Base-by-base conservation (phyloP, 1,284 basidiomycete species). In the Trichosporon sp. region DNA sequence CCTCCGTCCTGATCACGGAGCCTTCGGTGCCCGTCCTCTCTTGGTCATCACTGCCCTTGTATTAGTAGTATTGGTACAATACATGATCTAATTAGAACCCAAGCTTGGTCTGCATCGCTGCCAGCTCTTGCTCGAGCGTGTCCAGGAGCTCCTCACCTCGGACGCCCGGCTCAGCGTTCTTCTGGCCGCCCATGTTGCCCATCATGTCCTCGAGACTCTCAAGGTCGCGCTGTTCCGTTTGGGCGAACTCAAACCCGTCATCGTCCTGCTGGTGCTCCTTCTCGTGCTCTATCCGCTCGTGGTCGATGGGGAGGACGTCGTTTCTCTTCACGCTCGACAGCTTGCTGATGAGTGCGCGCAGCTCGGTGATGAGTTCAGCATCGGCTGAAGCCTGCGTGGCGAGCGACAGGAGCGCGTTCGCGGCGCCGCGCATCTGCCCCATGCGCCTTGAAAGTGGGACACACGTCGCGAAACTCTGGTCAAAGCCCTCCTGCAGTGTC, bases 291-390 rank as follows among this genome's bases (percentile, higher is more conserved):
- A 76, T 66, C 12, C 81, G 69, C 72, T 83, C 83, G 15, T 68
- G 9, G 69, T 84, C 83, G 21, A 71, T 42, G 3, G 81, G 76
- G 0, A 84, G 71, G 0, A 83, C 71, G 12, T 81, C 75, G 51
- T 74, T 74, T 11, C 80, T 72, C 66, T 70, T 74, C 12, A 83
- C 69, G 11, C 70, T 56, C 0, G 70, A 69, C 1, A 83, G 71
- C 5, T 77, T 72, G 13, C 73, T 29, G 83, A 68, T 87, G 87
- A 88, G 69, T 88, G 86, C 73, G 86, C 87, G 75, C 83, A 86
- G 73, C 84, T 88, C 76, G 87, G 86, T 76, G 85, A 90, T 89
- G 88, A 92, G 7, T 88, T 89, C 18, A 85, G 82, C 4, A 89
- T 44, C 38, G 15, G 68, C 56, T 5, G 15, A 12, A 2, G 23